Base-by-base conservation (phyloP, 495 filamentous ascomycete genomes). In the Parmelia sp. region DNA sequence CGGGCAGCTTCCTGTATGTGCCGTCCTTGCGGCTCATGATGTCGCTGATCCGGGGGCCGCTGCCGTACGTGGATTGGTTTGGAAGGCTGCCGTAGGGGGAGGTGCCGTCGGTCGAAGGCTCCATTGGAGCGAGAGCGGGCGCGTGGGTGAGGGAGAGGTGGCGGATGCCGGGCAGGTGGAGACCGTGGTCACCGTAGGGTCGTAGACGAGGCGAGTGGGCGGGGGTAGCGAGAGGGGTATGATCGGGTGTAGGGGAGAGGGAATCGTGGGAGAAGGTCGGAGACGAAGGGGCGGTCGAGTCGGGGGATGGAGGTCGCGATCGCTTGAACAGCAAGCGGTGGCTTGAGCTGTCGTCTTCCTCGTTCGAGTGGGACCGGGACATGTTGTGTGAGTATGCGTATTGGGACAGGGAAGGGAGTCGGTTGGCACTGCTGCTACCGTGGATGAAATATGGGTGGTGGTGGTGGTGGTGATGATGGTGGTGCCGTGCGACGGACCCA, bases 221-320 rank as follows among this genome's bases (percentile, higher is more conserved):
- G 0, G 94, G 94, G 3, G 94, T 98, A 37, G 92, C 94, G 51
- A 97, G 83, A 10, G 94, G 94, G 19, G 95, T 97, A 79, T 96
- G 92, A 71, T 97, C 94, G 3, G 94, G 95, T 3, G 94, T 98
- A 2, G 94, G 95, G 1, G 95, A 97, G 31, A 91, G 84, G 12
- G 92, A 96, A 78, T 95, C 93, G 75, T 96, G 90, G 9, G 94
- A 96, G 78, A 96, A 97, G 39, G 91, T 96, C n/a, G 94, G 94
- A 3, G 94, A 97, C 35, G 93, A 95, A 35, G 94, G 94, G 27
- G 92, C 93, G 5, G 94, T 97, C 47, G 91, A 96, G 74, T 91
- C 88, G 21, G 94, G 95, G 7, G 95, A 96, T 73, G 90, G 91
- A 44, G 94, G 94, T 62, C 94, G 80, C 61, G 92, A 96, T 55